Evolutionary conservation across 148 eudicot genomes (phyloP), one percentile per base, ranked within the genome.

Genomic region (Vaccinium myrtillus): DNA sequence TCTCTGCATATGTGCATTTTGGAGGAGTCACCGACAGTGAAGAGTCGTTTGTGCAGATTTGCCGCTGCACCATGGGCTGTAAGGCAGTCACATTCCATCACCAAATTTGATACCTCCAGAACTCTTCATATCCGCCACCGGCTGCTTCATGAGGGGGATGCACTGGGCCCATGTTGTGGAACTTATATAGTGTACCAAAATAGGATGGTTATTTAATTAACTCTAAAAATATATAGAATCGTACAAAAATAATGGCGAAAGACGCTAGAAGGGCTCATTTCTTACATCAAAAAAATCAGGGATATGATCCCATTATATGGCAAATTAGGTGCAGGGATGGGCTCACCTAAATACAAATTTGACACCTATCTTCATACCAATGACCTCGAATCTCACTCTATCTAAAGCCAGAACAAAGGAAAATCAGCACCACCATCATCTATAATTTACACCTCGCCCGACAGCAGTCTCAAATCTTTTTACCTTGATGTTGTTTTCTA

Each of bases 101-200:
- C 98, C 98, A 43, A 96, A 96, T 63, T 96, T 96, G 77, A 96
- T 90, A 19, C 99, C 99, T 12, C 99, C 99, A 51, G 94, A 96
- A 0, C 98, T 89, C 83, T 96, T 96, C 77, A 98, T 77, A 87
- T 94, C 99, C 9, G 97, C 93, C 78, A 96, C 99, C 0, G 98
- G 99, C 85, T 96, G 99, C 55, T 97, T 86, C 54, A 97, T 96
- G 59, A 96, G 93, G 0, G 99, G 95, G 30, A 84, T 96, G 99
- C 36, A 96, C 98, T 0, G 99, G 98, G 5, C 99, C 99, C 0
- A 96, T 94, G 89, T 96, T 96, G 36, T 98, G 89, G 90, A 92
- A 96, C 76, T 96, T 94, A 4, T 3, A 2, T 43, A 43, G 46
- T 43, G 46, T 4, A 5, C 5, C 46, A 43, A 4, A 43, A 43